Evolutionary conservation across 805 yeast species (phyloP), one percentile per base, ranked within the genome.

Genomic region (Teunomyces aglyptinius): DNA sequence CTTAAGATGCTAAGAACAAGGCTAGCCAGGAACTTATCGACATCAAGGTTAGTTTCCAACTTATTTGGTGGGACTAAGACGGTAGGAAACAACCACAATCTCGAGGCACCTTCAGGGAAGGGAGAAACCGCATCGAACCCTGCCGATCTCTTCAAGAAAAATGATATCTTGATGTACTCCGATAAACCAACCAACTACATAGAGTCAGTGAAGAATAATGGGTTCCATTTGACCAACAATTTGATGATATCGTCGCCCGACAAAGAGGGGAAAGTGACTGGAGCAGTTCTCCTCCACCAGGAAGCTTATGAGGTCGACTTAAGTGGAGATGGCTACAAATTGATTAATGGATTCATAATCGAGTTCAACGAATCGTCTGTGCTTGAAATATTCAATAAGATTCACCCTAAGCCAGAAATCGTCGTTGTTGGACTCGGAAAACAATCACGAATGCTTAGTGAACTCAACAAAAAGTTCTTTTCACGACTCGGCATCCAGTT

Each of bases 371-470:
- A 64, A 12, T 41, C 51, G 18, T 60, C 67, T n/a, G 64, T 77
- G 0, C 63, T 82, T 20, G 70, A 71, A 11, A 59, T 85, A 3
- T 73, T 85, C 46, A 74, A 72, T 15, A 66, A 81, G 5, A 62
- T 85, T 1, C 81, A 82, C 60, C 96, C 96, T 3, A 82, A 82
- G 57, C 96, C 96, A 0, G 95, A 88, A 57, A 70, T 88, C 38
- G 55, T 86, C 41, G 82, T 86, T 6, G 65, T 87, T 13, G 96
- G 96, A 1, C 66, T 86, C 19, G 96, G 96, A 0, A 69, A 71
- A 48, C 72, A 76, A 49, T 75, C 86, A 2, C 71, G 94, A 40
- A 73, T 86, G 62, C 67, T 88, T 52, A 77, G 82, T 29, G 82
- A 81, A n/a, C 52, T 61, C 7, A 83, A 85, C 42, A 68, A 77